Evolutionary conservation across 2,329 filamentous ascomycete species (phyloP).

Genomic region (Aspergillus piperis): DNA sequence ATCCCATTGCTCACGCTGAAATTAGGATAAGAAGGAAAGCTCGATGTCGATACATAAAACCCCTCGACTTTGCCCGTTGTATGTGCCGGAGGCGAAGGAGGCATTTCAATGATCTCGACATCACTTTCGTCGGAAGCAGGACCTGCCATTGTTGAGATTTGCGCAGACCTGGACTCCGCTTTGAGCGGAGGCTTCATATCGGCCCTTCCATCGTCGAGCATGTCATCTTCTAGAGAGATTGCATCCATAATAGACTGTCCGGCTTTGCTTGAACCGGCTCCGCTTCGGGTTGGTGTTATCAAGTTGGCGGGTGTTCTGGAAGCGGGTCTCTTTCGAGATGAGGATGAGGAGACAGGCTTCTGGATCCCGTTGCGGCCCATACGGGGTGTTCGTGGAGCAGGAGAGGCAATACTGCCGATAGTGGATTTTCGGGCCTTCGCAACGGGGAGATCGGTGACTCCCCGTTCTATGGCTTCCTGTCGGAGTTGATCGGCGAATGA

Average conservation of each 20-base stretch:
- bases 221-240: neutral
- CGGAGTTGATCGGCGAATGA: conserved; percentile 41
- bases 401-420: neutral
- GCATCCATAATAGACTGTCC: neutral
- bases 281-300: conserved; percentile 5
- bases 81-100: too few relatives aligned
- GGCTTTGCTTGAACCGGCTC: neutral
- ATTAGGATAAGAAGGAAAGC: too few relatives aligned
- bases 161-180: too few relatives aligned
- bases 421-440: neutral
- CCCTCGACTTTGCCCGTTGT: too few relatives aligned
- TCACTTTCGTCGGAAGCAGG: too few relatives aligned
- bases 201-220: neutral
- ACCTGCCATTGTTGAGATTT: too few relatives aligned
- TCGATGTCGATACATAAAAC: too few relatives aligned
- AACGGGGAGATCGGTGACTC: conserved; percentile 13
- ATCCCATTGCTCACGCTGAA: too few relatives aligned
- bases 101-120: too few relatives aligned
- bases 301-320: neutral
- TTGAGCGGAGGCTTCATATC: neutral
- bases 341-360: conserved; percentile 13
- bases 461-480: conserved; percentile 24
- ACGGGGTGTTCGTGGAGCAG: conserved; percentile 20
- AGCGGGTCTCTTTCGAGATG: neutral
- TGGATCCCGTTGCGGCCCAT: conserved; percentile 18